Percentiles rank a stretch among this genome's conserved stretches.
These are phyloP conservation scores for Apophysomyces trapeziformis DNA, from an alignment of 371 early-diverging fungal genomes.

Conservation along the genomic window DNA sequence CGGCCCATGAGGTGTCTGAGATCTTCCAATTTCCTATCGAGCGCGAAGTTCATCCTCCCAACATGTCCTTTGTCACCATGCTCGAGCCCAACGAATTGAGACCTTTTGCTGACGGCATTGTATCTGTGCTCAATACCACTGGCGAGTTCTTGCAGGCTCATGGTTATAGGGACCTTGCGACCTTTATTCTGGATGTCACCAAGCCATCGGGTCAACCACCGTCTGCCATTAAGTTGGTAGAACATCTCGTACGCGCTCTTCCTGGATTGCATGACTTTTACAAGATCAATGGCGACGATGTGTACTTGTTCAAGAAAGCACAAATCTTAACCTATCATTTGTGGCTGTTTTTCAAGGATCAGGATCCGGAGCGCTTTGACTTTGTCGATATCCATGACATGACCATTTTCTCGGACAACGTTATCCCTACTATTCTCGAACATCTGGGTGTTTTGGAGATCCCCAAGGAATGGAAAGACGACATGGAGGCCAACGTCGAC, in stretches of 20 bases:
- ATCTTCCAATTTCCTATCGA: constrained; percentile 68
- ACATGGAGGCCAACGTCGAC: constrained; percentile 55
- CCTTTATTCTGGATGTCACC: constrained; percentile 71
- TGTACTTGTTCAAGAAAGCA: constrained; percentile 71
- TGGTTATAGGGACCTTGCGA: constrained; percentile 66
- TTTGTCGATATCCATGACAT: constrained; percentile 66
- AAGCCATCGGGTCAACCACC: constrained; percentile 38
- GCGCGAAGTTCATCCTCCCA: constrained; percentile 58
- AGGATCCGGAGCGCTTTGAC: constrained; percentile 55
- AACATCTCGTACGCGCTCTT: constrained; percentile 59
- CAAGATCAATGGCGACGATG: constrained; percentile 47
- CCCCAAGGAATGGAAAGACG: constrained; percentile 55
- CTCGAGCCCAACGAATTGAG: constrained; percentile 67
- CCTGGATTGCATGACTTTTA: constrained; percentile 73
- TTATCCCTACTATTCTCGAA: constrained; percentile 69
- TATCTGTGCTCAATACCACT: constrained; percentile 69
- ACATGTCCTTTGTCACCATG: constrained; percentile 67
- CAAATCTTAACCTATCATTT: constrained; percentile 67
- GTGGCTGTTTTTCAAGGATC: constrained; percentile 48
- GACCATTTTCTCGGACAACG: constrained; percentile 78
- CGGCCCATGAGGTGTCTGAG: constrained; percentile 54
- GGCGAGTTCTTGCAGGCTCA: constrained; percentile 61
- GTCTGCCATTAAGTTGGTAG: constrained; percentile 59
- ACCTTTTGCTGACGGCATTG: constrained; percentile 69
- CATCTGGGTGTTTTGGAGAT: constrained; percentile 58